A percentile compares a stretch with the other conserved stretches of the same genome.
Evolutionary conservation across 805 yeast genomes (phyloP).

Genomic region (Zygosaccharomyces bailii): DNA sequence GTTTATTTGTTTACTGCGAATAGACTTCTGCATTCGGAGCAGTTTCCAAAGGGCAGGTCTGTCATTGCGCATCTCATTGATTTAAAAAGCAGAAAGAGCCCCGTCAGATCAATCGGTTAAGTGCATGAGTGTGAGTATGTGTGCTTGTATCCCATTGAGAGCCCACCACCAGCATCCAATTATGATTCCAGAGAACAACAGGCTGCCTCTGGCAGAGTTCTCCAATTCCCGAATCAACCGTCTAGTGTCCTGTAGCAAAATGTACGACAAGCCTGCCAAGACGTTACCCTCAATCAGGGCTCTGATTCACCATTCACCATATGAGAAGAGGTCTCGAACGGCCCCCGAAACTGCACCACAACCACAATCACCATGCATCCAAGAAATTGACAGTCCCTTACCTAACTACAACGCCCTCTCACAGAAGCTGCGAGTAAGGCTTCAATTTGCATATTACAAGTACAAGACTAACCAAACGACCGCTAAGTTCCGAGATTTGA

Average conservation of each 20-base stretch:
- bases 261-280: slow-evolving; percentile 4
- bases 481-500: slow-evolving; percentile 21
- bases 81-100: background rate
- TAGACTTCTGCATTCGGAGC: slow-evolving; percentile 9
- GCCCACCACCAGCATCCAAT: background rate
- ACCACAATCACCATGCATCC: slow-evolving; percentile 4
- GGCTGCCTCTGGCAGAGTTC: slow-evolving; percentile 30
- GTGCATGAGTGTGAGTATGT: background rate
- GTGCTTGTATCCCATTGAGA: background rate
- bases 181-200: slow-evolving; percentile 22
- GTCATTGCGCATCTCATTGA: background rate
- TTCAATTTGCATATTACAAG: slow-evolving; percentile 52
- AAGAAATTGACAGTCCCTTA: background rate
- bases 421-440: slow-evolving; percentile 43
- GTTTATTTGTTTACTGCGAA: slow-evolving; percentile 7
- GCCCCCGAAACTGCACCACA: background rate
- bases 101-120: background rate
- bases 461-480: slow-evolving; percentile 46
- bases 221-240: slow-evolving; percentile 28
- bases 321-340: slow-evolving; percentile 6
- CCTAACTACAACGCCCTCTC: slow-evolving; percentile 19
- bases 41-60: slow-evolving; percentile 1
- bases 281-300: slow-evolving; percentile 25
- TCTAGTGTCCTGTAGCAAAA: slow-evolving; percentile 8
- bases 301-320: slow-evolving; percentile 15